Percentiles rank a stretch among this genome's conserved stretches.
These are phyloP conservation scores for Rhizopogon sp. DNA, from an alignment of 768 basidiomycete species.

Conservation along the genomic window DNA sequence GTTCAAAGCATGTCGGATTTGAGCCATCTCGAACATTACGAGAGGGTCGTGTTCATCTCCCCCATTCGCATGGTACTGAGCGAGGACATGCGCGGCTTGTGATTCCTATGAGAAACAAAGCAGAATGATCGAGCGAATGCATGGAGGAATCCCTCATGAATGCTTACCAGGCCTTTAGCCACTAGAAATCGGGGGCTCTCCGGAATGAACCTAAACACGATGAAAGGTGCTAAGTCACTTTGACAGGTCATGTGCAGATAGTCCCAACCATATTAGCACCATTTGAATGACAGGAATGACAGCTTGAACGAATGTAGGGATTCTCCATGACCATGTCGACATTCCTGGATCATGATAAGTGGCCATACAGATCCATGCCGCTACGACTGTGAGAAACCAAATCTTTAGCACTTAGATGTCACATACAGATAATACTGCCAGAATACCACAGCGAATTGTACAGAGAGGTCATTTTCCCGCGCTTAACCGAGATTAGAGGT, in stretches of 20 bases:
- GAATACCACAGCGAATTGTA: conserved; percentile 77
- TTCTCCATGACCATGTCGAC: conserved; percentile 58
- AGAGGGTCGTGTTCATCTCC: conserved; percentile 56
- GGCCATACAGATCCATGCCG: conserved; percentile 44
- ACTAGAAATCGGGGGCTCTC: conserved; percentile 67
- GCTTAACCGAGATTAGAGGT: conserved; percentile 17
- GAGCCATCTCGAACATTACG: conserved; percentile 46
- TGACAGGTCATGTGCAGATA: background rate
- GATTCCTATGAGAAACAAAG: conserved; percentile 35
- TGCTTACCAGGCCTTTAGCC: conserved; percentile 49
- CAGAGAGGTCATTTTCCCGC: conserved; percentile 54
- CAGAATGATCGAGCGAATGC: background rate
- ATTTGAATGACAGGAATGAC: conserved; percentile 53
- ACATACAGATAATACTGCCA: conserved; percentile 54
- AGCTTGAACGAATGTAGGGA: conserved; percentile 61
- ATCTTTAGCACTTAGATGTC: background rate
- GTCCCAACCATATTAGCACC: conserved; percentile 42
- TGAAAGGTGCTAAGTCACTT: background rate
- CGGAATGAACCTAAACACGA: conserved; percentile 48
- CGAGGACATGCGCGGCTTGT: conserved; percentile 55
- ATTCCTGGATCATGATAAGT: conserved; percentile 30
- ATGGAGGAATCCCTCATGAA: background rate
- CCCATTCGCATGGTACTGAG: conserved; percentile 68
- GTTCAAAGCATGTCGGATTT: conserved; percentile 65
- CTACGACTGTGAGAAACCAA: conserved; percentile 13